Base-by-base conservation (phyloP, 1,284 basidiomycete species). In the Sphaerobolus stellatus region DNA sequence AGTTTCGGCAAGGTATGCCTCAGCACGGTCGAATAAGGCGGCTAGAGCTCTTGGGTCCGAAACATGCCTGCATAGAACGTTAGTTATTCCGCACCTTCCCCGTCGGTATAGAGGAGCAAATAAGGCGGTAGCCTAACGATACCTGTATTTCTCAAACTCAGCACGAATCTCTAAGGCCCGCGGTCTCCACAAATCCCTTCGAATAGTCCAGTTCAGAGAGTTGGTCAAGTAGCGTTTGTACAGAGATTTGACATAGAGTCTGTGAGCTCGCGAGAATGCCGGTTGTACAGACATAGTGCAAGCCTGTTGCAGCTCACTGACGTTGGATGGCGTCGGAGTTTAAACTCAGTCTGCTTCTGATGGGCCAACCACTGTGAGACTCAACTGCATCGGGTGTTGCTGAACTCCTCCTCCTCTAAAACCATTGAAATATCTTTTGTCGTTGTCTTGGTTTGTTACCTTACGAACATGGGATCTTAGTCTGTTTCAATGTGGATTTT, bases 81-180 rank as follows among this genome's bases (percentile, higher is more conserved):
- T 13, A 33, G 27, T 52, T 25, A 50, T 31, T 8, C 5, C 22
- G 9, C 14, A 16, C 44, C 22, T 34, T 27, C 24, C n/a, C 16
- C 28, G n/a, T 48, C 20, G 30, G 16, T 24, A 5, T 38, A 24
- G 30, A 25, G 30, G 22, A 22, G 14, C 29, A 44, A n/a, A 54
- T 51, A 48, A 44, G 38, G 50, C 49, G 46, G 56, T 20, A 33
- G 53, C 28, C 52, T 61, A 20, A 14, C 25, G 16, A 71, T 68
- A 94, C 92, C 91, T 82, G 78, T 97, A 92, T 61, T 80, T 75
- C 75, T 98, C 94, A 70, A 98, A 98, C 70, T 94, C 86, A 59
- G 94, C 93, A 58, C 94, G 78, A 64, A 97, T 92, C 69, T 87
- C 77, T 62, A 94, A 74, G 5, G 94, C 94, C 66, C 88, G 80